Evolutionary conservation across 495 filamentous ascomycete genomes (phyloP), one percentile per base, ranked within the genome.

Genomic region (Lophium mytilinum): DNA sequence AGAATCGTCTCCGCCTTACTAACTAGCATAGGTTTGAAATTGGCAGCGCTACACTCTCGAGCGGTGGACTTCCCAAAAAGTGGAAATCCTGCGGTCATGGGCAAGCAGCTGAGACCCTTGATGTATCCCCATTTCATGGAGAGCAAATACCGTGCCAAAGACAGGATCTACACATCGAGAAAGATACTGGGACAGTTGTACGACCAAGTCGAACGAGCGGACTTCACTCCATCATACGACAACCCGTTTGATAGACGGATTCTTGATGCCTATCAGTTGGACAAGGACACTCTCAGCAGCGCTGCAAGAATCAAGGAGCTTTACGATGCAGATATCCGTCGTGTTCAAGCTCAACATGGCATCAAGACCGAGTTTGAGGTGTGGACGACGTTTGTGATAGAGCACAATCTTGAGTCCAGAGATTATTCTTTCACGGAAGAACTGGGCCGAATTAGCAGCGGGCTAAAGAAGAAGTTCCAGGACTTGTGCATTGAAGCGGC

Each of bases 11-110:
- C 50, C 10, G 39, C 4, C 4, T 57, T 42, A 41, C 52, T 60
- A 30, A 55, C 30, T 9, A 19, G 9, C 36, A 2, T 56, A 83
- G 76, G 76, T 53, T 57, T 93, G 0, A 71, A 81, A 41, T 80
- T 98, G 8, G 92, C 94, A 4, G 68, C 75, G 1, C 76, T 96
- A 1, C 94, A 98, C 68, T 97, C 93, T 0, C 81, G 82, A 56
- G 92, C 93, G 0, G 93, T 98, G 2, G 93, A 98, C 63, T 97
- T 89, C 69, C 83, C 86, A 48, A 98, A 98, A 69, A 87, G 87
- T n/a, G 93, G 93, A 0, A 74, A 79, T 15, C 78, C 86, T 11
- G 92, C 90, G 1, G 61, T 75, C 3, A 86, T 95, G 79, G 72
- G 74, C 1, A 76, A 76, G 36, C 71, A 75, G 1, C 73, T 94